These are phyloP conservation scores for Paramecium caudatum DNA, from an alignment of 73 alveolate species.

Conservation along the genomic window DNA sequence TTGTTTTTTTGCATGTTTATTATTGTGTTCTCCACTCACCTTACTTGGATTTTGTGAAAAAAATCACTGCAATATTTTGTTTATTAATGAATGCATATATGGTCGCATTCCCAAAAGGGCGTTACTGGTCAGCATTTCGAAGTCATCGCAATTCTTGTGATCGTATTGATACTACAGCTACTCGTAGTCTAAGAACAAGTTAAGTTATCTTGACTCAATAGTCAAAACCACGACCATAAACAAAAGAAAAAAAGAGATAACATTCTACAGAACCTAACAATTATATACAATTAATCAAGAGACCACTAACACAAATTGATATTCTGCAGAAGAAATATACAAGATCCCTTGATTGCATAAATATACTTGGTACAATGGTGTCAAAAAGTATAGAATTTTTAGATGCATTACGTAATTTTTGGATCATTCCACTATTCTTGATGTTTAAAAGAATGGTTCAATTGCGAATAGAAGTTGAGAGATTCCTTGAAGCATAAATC, in stretches of 20 bases:
- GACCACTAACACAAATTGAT: conserved; percentile 24
- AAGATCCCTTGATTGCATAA: background rate
- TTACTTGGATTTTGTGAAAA: background rate
- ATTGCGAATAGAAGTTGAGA: conserved; percentile 36
- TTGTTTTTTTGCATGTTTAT: conserved; percentile 41
- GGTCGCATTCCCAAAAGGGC: conserved; percentile 53
- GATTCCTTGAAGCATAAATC: conserved; percentile 2
- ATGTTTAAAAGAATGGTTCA: conserved; percentile 50
- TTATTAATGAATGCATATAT: conserved; percentile 23
- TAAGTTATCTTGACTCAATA: too few species aligned
- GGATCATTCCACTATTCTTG: conserved; percentile 60
- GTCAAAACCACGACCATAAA: too few species aligned
- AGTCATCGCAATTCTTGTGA: too few species aligned
- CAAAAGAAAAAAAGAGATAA: too few species aligned
- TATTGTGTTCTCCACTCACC: conserved; percentile 28
- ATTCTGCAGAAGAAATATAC: background rate
- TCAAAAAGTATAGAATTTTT: conserved; percentile 53
- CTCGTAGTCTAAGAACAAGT: too few species aligned
- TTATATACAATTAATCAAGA: conserved; percentile 40
- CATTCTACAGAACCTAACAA: too few species aligned
- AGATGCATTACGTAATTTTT: conserved; percentile 58
- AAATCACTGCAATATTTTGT: conserved; percentile 27
- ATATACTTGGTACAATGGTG: conserved; percentile 26
- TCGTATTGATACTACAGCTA: too few species aligned
- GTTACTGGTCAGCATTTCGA: conserved; percentile 62